Percentiles rank a stretch among this genome's conserved stretches.
phyloP scores from a whole-genome alignment of 2,329 filamentous ascomycete genomes.

The Fusarium praegraminearum region DNA sequence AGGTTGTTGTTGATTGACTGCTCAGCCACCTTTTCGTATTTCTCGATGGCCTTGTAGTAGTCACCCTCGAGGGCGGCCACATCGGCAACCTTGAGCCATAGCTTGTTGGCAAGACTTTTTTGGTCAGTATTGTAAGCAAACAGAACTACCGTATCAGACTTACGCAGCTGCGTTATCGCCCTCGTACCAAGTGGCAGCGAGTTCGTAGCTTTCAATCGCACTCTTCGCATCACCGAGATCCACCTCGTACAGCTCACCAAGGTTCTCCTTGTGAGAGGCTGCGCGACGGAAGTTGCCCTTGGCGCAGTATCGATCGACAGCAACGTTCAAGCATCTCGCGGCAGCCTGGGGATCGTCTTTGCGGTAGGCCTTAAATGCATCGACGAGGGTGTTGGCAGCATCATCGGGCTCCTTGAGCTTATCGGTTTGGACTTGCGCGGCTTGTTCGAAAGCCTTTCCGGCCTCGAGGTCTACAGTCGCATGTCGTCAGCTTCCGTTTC shows the following conservation, averaged over 20 bases:
- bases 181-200: slow-evolving; percentile 90
- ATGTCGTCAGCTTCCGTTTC: slow-evolving; percentile 23
- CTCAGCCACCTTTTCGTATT: slow-evolving; percentile 86
- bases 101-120: slow-evolving; percentile 85
- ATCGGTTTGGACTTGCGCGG: slow-evolving; percentile 81
- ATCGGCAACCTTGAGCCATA: slow-evolving; percentile 92
- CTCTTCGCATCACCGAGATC: slow-evolving; percentile 82
- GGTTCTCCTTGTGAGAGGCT: slow-evolving; percentile 88
- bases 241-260: slow-evolving; percentile 87
- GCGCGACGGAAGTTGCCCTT: slow-evolving; percentile 93
- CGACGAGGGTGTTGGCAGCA: slow-evolving; percentile 86
- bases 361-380: slow-evolving; percentile 95
- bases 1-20: slow-evolving; percentile 87
- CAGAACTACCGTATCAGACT: slow-evolving; percentile 49
- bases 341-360: slow-evolving; percentile 87
- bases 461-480: slow-evolving; percentile 79
- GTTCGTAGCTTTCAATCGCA: slow-evolving; percentile 86
- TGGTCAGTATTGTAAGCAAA: not conserved
- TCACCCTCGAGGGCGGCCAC: slow-evolving; percentile 83
- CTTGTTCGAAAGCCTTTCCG: slow-evolving; percentile 86
- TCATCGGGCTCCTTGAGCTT: slow-evolving; percentile 93
- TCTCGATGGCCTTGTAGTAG: slow-evolving; percentile 84
- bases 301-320: slow-evolving; percentile 86
- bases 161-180: slow-evolving; percentile 86
- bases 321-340: slow-evolving; percentile 80